Evolutionary conservation across 2,329 filamentous ascomycete species (phyloP).

Genomic region (Xenoacremonium recifei): DNA sequence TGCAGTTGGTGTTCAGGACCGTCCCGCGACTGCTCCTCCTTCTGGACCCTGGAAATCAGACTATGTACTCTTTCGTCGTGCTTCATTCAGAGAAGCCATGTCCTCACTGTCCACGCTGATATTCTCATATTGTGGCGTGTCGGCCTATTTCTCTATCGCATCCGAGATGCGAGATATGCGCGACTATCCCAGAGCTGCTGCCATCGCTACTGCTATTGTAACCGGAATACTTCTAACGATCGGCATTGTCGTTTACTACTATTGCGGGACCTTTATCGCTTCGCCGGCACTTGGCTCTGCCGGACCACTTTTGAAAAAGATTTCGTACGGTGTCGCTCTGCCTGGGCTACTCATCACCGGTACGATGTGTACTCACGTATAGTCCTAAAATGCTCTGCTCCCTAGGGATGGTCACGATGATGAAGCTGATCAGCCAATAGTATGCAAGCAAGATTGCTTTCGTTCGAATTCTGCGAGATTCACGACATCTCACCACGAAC

Average conservation of each 20-base stretch:
- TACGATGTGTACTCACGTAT: constrained; percentile 27
- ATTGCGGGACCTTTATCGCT: constrained; percentile 43
- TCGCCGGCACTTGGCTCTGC: constrained; percentile 47
- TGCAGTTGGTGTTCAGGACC: constrained; percentile 29
- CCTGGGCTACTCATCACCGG: constrained; percentile 28
- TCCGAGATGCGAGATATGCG: constrained; percentile 33
- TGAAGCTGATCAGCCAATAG: too few species aligned
- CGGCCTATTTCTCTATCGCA: constrained; percentile 32
- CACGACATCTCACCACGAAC: background rate
- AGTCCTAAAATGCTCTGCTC: background rate
- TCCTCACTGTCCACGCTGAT: constrained; percentile 31
- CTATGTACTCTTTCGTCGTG: constrained; percentile 27
- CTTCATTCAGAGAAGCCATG: constrained; percentile 29
- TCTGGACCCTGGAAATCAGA: constrained; percentile 23
- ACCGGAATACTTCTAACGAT: constrained; percentile 33
- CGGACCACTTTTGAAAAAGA: constrained; percentile 39
- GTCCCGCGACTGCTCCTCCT: constrained; percentile 22
- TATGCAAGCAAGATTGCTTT: background rate
- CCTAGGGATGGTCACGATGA: background rate
- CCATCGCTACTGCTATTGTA: constrained; percentile 25
- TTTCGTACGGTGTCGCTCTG: constrained; percentile 41
- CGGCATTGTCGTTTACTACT: constrained; percentile 42
- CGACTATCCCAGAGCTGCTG: constrained; percentile 25
- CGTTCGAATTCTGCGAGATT: background rate
- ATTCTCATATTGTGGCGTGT: constrained; percentile 37